A percentile compares a stretch with the other conserved stretches of the same genome.
These are phyloP conservation scores for Rosa rugosa DNA, from an alignment of 306 rosid genomes.

Conservation along the genomic window DNA sequence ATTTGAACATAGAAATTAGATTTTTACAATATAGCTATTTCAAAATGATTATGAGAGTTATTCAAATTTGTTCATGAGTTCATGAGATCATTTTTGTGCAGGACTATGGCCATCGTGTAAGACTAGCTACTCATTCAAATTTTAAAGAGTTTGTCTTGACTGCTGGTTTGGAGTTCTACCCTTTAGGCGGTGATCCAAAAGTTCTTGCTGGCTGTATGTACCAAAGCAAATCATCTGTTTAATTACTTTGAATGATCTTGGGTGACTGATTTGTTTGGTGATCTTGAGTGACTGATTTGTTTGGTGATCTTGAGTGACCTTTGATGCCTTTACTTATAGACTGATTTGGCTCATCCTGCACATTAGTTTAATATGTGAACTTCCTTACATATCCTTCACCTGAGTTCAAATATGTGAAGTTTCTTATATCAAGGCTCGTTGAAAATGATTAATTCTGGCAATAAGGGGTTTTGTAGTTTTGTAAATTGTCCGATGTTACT, in stretches of 20 bases:
- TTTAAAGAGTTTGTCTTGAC: conserved; percentile 98
- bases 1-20: neutral
- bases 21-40: neutral
- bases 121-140: conserved; percentile 97
- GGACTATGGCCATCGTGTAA: conserved; percentile 98
- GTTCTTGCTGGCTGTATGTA: conserved; percentile 98
- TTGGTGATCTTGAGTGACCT: conserved; percentile 11
- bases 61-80: conserved; percentile 7
- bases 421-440: neutral
- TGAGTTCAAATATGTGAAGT: neutral
- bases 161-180: conserved; percentile 96
- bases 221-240: conserved; percentile 23
- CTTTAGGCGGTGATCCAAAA: conserved; percentile 96
- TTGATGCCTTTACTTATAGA: neutral
- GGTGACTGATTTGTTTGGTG: conserved; percentile 21
- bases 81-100: conserved; percentile 38
- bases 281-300: conserved; percentile 16
- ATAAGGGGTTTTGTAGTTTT: neutral
- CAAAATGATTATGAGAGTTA: conserved; percentile 10
- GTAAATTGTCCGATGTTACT: neutral
- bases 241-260: conserved; percentile 19
- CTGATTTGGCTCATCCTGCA: neutral
- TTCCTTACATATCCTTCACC: neutral
- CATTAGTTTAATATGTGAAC: neutral
- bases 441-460: neutral